Evolutionary conservation across 2,329 filamentous ascomycete genomes (phyloP).

Genomic region (Zopfia rhizophila): DNA sequence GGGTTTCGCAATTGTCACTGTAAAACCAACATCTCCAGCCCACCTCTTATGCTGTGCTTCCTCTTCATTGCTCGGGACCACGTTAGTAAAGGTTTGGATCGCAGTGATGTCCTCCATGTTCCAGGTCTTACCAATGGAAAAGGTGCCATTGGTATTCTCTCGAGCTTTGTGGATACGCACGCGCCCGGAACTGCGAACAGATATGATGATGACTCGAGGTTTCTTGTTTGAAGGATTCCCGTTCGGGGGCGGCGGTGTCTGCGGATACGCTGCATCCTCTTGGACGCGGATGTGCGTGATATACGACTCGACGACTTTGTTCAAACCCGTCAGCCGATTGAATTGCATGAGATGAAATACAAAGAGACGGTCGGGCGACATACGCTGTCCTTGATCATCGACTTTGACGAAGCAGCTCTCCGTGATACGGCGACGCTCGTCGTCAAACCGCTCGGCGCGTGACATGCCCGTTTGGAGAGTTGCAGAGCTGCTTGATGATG

Average conservation of each 20-base stretch:
- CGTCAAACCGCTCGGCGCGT: conserved; percentile 88
- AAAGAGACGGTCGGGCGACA: conserved; percentile 51
- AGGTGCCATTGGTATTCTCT: conserved; percentile 92
- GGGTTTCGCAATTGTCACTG: conserved; percentile 88
- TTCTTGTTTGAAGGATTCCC: conserved; percentile 82
- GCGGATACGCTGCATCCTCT: conserved; percentile 86
- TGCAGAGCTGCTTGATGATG: conserved; percentile 37
- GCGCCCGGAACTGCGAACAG: conserved; percentile 89
- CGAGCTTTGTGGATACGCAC: conserved; percentile 97
- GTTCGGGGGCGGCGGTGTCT: conserved; percentile 83
- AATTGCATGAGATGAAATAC: too few species aligned
- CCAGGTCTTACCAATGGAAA: conserved; percentile 99
- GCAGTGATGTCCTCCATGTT: conserved; percentile 87
- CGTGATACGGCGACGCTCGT: conserved; percentile 94
- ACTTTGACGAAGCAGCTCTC: conserved; percentile 94
- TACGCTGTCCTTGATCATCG: conserved; percentile 86
- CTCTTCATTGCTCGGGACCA: conserved; percentile 66
- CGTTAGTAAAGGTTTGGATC: conserved; percentile 82
- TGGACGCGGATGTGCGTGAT: conserved; percentile 95
- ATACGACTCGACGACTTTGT: conserved; percentile 85
- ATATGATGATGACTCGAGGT: conserved; percentile 88
- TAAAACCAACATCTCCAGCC: conserved; percentile 86
- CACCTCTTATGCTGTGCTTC: conserved; percentile 74
- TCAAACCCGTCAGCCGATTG: not conserved
- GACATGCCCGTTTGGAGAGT: conserved; percentile 39